Conservation (phyloP, 495 filamentous ascomycete genomes). For the Stereocaulon alpinum region DNA sequence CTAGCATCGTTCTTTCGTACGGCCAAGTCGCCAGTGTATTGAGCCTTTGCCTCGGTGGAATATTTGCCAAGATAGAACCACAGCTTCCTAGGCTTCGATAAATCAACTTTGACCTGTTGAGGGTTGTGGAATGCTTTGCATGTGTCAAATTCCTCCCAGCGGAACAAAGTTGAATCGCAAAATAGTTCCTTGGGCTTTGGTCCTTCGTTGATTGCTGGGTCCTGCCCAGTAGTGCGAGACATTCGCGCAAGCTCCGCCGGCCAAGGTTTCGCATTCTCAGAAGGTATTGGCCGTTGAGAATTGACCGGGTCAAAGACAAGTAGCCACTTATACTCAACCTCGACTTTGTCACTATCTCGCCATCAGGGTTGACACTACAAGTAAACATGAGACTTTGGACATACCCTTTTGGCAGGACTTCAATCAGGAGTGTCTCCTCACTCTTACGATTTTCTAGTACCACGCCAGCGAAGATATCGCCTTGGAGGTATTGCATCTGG, state of each 20-base stretch:
- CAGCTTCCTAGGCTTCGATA: slow-evolving; percentile 58
- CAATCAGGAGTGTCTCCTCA: slow-evolving; percentile 65
- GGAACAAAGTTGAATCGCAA: slow-evolving; percentile 44
- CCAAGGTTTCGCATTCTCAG: slow-evolving; percentile 47
- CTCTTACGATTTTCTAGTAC: slow-evolving; percentile 76
- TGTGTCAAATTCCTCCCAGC: slow-evolving; percentile 77
- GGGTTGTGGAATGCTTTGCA: slow-evolving; percentile 39
- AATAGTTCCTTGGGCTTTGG: slow-evolving; percentile 50
- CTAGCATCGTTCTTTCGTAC: slow-evolving; percentile 46
- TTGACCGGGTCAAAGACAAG: slow-evolving; percentile 44
- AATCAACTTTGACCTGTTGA: slow-evolving; percentile 50
- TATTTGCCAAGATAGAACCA: slow-evolving; percentile 84
- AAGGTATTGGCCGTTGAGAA: slow-evolving; percentile 32
- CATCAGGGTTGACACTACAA: background rate
- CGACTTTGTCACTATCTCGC: slow-evolving; percentile 37
- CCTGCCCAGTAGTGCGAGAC: slow-evolving; percentile 30
- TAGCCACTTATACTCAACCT: slow-evolving; percentile 47
- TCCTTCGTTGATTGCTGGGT: slow-evolving; percentile 39
- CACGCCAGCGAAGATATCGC: slow-evolving; percentile 82
- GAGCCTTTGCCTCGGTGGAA: slow-evolving; percentile 85
- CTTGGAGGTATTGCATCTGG: slow-evolving; percentile 76
- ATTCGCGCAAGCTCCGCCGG: slow-evolving; percentile 47
- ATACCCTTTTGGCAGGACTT: slow-evolving; percentile 82
- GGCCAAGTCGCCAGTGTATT: slow-evolving; percentile 75
- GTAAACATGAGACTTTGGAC: slow-evolving; percentile 24